Base-by-base conservation (phyloP, 371 early-diverging fungal genomes). In the Capillidium heterosporum region DNA sequence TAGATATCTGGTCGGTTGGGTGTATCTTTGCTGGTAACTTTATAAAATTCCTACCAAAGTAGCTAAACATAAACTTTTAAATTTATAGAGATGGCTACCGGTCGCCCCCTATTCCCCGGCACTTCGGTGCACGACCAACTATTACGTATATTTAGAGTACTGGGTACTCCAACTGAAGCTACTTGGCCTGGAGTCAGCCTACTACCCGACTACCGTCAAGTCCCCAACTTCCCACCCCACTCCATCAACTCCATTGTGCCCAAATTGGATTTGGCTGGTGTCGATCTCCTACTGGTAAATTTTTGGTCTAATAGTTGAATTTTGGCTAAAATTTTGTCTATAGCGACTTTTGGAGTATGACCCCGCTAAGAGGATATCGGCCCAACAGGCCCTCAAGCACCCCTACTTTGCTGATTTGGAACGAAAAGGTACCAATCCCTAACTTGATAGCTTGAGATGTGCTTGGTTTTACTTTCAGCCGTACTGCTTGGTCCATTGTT, bases 1-100 rank as follows among this genome's bases (percentile, higher is more conserved):
- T 99, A 60, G 99, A 99, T 72, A 78, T 99, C 41, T 99, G 99
- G 99, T 92, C 93, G 31, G 82, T 92, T 24, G 99, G 99, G 27
- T 99, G 99, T 71, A 98, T 98, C 42, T 79, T 91, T 69, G 87
- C 87, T 44, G 91, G 85, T 75, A 62, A 61, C n/a, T 43, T 43
- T n/a, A 7, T 39, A 17, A 32, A 46, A 21, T 1, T 31, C 29
- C 27, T 5, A 44, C 27, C 1, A 29, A 7, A 32, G n/a, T 47
- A 17, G n/a, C 3, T 17, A n/a, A 17, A 11, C 7, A 32, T 23
- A 35, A 19, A 59, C 41, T 1, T 17, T 46, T 44, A 8, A 24
- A 19, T 65, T 66, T 65, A 63, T 67, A 67, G 88, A 89, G 61
- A 85, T 88, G 85, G 77, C 83, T 4, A 75, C 87, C 15, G 98